Base-by-base conservation (phyloP, 352 stramenopile genomes). In the Lagenidium giganteum region DNA sequence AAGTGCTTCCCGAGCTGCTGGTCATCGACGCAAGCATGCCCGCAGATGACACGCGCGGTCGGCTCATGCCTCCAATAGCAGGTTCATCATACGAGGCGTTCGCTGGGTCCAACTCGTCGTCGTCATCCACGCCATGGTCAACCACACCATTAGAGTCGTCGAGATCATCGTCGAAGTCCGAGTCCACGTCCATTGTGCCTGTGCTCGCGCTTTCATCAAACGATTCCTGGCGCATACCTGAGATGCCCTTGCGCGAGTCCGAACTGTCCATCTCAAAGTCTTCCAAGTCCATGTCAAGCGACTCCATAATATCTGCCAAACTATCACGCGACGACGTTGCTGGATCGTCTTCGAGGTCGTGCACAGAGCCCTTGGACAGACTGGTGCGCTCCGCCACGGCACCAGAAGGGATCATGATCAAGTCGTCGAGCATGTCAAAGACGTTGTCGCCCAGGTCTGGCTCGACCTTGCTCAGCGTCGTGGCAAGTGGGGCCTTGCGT, bases 351-450 rank as follows among this genome's bases (percentile, higher is more conserved):
- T 57, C 63, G 18, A 75, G 51, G 8, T 68, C 49, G 26, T 61
- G 41, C 41, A 76, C 61, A 23, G 51, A 35, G 28, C 60, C 57
- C 41, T 85, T 86, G 20, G 72, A 87, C 14, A 90, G 44, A n/a
- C 67, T 83, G 23, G 55, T 62, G 42, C 78, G 70, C 47, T 87
- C 74, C 5, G 73, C 53, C 6, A 72, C 64, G 0, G 61, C 62
- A 1, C 71, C 60, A 2, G 67, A 76, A 31, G 72, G 69, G 51
- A 92, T 86, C 71, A 87, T 85, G 52, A 92, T 88, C 47, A 92
- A 68, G 43, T 92, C 79, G 62, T 92, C 79, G 26, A 92, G 61
- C 79, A 92, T 92, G 54, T 92, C 79, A 50, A 92, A 92, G 23
- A 92, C 73, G 60, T 84, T 92, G 61, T 92, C 79, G 26, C 74